Evolutionary conservation across 495 filamentous ascomycete species (phyloP), one percentile per base, ranked within the genome.

Genomic region (Podospora conica): DNA sequence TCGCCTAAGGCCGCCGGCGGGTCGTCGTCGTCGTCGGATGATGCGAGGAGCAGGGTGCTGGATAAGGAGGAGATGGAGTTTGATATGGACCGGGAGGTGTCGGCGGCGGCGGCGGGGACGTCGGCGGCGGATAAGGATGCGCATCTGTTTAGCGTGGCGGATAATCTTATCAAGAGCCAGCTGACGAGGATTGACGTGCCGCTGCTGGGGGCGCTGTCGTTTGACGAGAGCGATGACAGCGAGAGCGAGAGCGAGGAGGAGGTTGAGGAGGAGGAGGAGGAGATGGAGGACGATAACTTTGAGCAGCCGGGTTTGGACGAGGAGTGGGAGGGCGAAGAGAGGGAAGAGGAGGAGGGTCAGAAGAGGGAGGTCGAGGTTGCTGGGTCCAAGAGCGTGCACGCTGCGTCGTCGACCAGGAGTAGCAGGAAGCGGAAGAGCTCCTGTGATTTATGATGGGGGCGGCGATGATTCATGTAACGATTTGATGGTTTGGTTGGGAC

Each of bases 161-260:
- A 75, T 40, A 71, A 75, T 48, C 53, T 78, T 18, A 77, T 78
- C 70, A 77, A 73, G 65, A 74, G 70, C 53, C 75, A 78, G 56
- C 62, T 76, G 61, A 69, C 70, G 24, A 54, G 70, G 57, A 69
- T 74, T 28, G 73, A 76, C n/a, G 69, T 78, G 28, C 76, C 75
- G 53, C 24, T 78, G 55, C 58, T 78, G 56, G 73, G 76, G 20
- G 65, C 65, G 24, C 60, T 78, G 54, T 69, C 66, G 15, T 74
- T 77, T 60, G 74, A 77, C 23, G 73, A 74, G 56, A 76, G 74
- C 62, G 75, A 76, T 15, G 71, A 74, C 64, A 66, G 75, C 70
- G 60, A 74, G 70, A 63, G 67, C 66, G 73, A 74, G 53, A 65
- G 66, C n/a, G 65, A 71, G 2, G 70, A 71, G 7, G 66, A 71